A percentile compares a stretch with the other conserved stretches of the same genome.
Evolutionary conservation across 345 rosid species (phyloP).

Genomic region (Sonneratia caseolaris): DNA sequence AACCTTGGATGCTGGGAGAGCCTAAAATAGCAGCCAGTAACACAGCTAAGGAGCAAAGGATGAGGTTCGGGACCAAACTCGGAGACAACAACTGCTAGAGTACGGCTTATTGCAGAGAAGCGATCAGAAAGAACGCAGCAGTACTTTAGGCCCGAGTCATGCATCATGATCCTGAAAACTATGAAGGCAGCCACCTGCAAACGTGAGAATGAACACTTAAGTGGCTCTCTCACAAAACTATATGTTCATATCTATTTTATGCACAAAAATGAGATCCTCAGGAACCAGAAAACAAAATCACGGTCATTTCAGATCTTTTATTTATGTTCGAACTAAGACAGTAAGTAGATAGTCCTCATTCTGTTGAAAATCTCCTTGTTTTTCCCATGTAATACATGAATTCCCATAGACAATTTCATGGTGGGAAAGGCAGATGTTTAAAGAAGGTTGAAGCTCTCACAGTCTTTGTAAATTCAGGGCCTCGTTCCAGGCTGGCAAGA

Average conservation of each 20-base stretch:
- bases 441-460: constrained; percentile 23
- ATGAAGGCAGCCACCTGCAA: constrained; percentile 40
- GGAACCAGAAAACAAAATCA: too few species aligned
- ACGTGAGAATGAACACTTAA: neutral
- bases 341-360: too few species aligned
- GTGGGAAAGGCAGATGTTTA: neutral
- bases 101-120: constrained; percentile 15
- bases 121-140: constrained; percentile 30
- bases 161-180: constrained; percentile 24
- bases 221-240: too few species aligned
- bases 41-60: constrained; percentile 20
- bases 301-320: too few species aligned
- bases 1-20: constrained; percentile 47
- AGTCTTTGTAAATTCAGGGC: constrained; percentile 31
- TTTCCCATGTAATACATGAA: too few species aligned
- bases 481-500: constrained; percentile 39
- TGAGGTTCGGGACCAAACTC: constrained; percentile 10
- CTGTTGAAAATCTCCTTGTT: too few species aligned
- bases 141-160: constrained; percentile 30
- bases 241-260: neutral
- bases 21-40: constrained; percentile 34
- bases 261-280: neutral
- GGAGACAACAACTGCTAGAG: constrained; percentile 20
- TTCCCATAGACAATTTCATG: too few species aligned
- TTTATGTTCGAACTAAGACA: too few species aligned